Percentiles rank a stretch among this genome's conserved stretches.
phyloP scores from a whole-genome alignment of 306 rosid genomes.

The Gleditsia sinensis region DNA sequence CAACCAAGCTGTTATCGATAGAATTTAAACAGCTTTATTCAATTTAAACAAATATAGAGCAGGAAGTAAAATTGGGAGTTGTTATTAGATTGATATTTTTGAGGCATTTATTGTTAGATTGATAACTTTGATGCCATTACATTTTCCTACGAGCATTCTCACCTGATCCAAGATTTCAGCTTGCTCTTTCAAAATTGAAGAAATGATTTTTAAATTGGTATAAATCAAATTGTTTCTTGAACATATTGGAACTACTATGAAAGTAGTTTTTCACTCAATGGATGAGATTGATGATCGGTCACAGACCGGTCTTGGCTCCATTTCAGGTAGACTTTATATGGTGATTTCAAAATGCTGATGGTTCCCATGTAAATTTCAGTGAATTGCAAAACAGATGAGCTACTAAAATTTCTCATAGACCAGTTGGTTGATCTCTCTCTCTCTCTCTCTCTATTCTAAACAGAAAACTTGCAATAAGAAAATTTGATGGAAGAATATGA shows the following conservation, averaged over 20 bases:
- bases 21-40: constrained; percentile 4
- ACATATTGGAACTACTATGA: background rate
- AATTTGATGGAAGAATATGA: constrained; percentile 5
- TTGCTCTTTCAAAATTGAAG: constrained; percentile 1
- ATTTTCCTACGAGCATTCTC: constrained; percentile 7
- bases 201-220: constrained; percentile 13
- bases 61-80: background rate
- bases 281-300: constrained; percentile 2
- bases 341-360: constrained; percentile 13
- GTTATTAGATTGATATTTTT: background rate
- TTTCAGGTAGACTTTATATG: background rate
- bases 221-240: constrained; percentile 12
- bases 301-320: background rate
- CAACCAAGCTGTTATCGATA: constrained; percentile 22
- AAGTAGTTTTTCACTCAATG: background rate
- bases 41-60: background rate
- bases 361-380: constrained; percentile 14
- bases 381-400: constrained; percentile 1
- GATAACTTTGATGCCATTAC: constrained; percentile 19
- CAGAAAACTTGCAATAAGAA: constrained; percentile 22
- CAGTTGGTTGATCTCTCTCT: background rate
- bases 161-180: background rate
- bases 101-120: constrained; percentile 19
- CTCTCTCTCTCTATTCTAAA: constrained; percentile 25
- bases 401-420: constrained; percentile 10